Evolutionary conservation across 805 yeast genomes (phyloP), one percentile per base, ranked within the genome.

Genomic region (Kodamaea hsintzibuensis): DNA sequence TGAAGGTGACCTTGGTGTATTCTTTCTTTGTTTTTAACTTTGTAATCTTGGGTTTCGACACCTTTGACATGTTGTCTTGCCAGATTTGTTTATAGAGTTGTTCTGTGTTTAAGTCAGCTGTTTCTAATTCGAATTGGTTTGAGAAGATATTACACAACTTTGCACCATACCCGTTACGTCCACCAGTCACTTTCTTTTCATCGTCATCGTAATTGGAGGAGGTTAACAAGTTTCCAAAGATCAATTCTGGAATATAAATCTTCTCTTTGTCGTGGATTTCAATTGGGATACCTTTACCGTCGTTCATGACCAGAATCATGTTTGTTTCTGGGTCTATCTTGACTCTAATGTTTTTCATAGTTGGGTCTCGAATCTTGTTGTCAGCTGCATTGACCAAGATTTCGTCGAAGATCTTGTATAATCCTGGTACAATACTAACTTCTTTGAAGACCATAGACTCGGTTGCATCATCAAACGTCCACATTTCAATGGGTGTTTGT

Each of bases 161-260:
- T 48, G 99, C 99, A 72, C 99, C 99, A 67, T 85, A 95, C 58
- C 99, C 99, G 68, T 95, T 95, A 77, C 99, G 85, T 71, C 99
- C 99, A 76, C 99, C 99, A 1, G 96, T 90, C 35, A 95, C 98
- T 70, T 95, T 95, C 72, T 90, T 89, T 65, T 95, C 89, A 58
- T 93, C 83, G 69, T 95, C 99, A 69, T 95, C 97, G 69, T 95
- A 95, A 72, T 95, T 95, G 25, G 97, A 89, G 1, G 98, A 92
- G 0, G 99, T 95, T 59, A 95, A 81, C 56, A 95, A 80, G 65
- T 95, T 91, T 52, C 99, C 99, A 71, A 95, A 95, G 62, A 95
- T 95, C 73, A 95, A 81, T 72, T 95, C 97, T 1, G 99, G 99
- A 59, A 95, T 92, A 67, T 89, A 95, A 57, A 95, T 91, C 47